phyloP scores from a whole-genome alignment of 2,329 filamentous ascomycete genomes.

The Penicillium vulpinum region DNA sequence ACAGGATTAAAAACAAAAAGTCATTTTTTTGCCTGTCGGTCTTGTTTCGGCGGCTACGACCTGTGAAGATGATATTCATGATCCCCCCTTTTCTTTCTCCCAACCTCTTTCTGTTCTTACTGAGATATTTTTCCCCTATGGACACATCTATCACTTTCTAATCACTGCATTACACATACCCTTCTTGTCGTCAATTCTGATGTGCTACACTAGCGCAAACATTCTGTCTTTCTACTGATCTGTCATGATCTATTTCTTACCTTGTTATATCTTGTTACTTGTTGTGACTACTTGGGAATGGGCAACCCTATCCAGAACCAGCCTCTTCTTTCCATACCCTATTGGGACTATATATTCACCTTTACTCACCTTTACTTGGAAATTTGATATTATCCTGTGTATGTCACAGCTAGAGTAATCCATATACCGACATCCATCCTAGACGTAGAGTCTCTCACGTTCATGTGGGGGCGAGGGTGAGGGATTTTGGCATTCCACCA shows the following conservation, averaged over 20 bases:
- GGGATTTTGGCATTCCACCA: constrained; percentile 22
- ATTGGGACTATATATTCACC: constrained; percentile 3
- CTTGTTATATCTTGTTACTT: constrained; percentile 14
- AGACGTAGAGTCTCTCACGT: constrained; percentile 15
- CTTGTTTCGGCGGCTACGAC: constrained; percentile 18
- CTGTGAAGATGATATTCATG: constrained; percentile 22
- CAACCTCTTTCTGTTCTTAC: constrained; percentile 2
- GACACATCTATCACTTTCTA: constrained; percentile 20
- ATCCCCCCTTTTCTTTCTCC: constrained; percentile 10
- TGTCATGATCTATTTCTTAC: constrained; percentile 20
- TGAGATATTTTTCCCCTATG: neutral
- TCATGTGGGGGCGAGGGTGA: constrained; percentile 11
- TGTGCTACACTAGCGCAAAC: constrained; percentile 2
- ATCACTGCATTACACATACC: constrained; percentile 18
- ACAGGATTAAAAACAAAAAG: constrained; percentile 19
- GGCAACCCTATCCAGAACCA: constrained; percentile 1
- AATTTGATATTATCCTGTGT: constrained; percentile 1
- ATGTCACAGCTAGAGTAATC: constrained; percentile 12
- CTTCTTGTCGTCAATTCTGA: constrained; percentile 10
- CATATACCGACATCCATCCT: neutral
- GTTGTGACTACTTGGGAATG: constrained; percentile 7
- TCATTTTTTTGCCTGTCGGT: constrained; percentile 7
- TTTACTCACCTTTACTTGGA: neutral
- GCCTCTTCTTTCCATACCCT: constrained; percentile 8
- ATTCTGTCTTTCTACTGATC: constrained; percentile 13